Percentiles rank a stretch among this genome's conserved stretches.
These are phyloP conservation scores for Huntiella bhutanensis DNA, from an alignment of 2,329 filamentous ascomycete genomes.

Conservation along the genomic window DNA sequence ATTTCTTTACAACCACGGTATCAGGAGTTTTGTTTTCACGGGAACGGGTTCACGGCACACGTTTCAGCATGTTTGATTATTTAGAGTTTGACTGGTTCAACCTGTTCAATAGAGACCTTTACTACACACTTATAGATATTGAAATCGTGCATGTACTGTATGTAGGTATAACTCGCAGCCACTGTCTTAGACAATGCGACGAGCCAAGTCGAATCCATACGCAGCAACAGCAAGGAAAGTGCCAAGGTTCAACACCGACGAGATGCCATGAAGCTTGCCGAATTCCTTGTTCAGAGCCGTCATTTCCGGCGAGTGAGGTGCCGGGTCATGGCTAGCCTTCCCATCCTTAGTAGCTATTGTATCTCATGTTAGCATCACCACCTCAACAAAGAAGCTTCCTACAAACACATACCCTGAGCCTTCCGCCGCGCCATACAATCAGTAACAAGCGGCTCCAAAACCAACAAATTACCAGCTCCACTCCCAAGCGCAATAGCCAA, in stretches of 20 bases:
- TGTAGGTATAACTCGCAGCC: too few species aligned
- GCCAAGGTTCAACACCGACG: conserved; percentile 58
- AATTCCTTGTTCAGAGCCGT: conserved; percentile 60
- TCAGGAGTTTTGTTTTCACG: too few species aligned
- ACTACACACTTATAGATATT: too few species aligned
- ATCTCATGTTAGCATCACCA: conserved; percentile 1
- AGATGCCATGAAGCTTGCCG: conserved; percentile 60
- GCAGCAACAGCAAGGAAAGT: conserved; percentile 50
- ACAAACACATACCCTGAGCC: conserved; percentile 45
- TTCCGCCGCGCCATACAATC: conserved; percentile 57
- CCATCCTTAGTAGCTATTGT: conserved; percentile 60
- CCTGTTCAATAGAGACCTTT: conserved; percentile 10
- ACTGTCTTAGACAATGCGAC: conserved; percentile 25
- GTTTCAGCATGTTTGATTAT: too few species aligned
- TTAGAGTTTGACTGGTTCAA: conserved; percentile 5
- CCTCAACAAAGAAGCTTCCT: neutral
- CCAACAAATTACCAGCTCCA: conserved; percentile 48
- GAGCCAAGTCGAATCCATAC: conserved; percentile 61
- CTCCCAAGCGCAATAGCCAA: conserved; percentile 51
- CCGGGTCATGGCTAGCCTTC: conserved; percentile 64
- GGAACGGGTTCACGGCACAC: too few species aligned
- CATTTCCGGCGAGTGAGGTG: conserved; percentile 76
- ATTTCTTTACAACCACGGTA: too few species aligned
- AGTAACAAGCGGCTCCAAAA: conserved; percentile 58
- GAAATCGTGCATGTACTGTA: too few species aligned